Conservation (phyloP, 495 filamentous ascomycete species). For the Penicillium maclennaniae region DNA sequence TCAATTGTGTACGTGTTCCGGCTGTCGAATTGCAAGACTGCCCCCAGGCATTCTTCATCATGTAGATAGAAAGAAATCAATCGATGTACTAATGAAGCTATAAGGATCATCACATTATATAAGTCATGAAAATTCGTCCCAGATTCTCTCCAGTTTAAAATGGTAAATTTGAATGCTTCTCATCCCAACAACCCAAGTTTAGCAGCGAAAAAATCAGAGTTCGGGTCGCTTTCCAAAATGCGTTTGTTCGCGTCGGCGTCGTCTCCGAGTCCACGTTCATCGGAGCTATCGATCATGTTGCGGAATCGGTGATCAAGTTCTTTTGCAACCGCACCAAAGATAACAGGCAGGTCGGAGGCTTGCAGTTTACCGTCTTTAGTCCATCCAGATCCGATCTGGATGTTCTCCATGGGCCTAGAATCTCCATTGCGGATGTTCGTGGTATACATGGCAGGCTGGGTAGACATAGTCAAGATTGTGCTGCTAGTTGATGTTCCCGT, state of each 20-base stretch:
- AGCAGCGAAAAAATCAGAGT: not conserved
- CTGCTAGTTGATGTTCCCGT: constrained; percentile 8
- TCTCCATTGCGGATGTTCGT: constrained; percentile 12
- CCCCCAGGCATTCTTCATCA: not conserved
- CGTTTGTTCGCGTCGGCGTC: constrained; percentile 21
- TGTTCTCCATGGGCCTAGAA: constrained; percentile 14
- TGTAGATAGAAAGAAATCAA: not conserved
- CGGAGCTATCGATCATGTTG: constrained; percentile 29
- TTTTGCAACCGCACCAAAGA: constrained; percentile 21
- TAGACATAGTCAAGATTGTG: not conserved
- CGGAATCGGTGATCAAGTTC: constrained; percentile 19
- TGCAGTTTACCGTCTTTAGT: constrained; percentile 9
- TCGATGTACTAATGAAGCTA: not conserved
- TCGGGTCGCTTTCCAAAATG: constrained; percentile 7
- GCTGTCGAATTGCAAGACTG: not conserved
- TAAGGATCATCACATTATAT: not conserved
- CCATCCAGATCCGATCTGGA: constrained; percentile 19
- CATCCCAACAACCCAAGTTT: not conserved
- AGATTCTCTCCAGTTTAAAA: not conserved
- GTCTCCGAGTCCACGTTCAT: constrained; percentile 26
- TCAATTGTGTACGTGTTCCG: not conserved
- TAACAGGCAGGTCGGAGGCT: constrained; percentile 17
- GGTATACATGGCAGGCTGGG: constrained; percentile 2
- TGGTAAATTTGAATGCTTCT: not conserved
- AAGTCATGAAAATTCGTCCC: constrained; percentile 1